Evolutionary conservation across 106 monocot genomes (phyloP), one percentile per base, ranked within the genome.

Genomic region (Amphibolis antarctica): DNA sequence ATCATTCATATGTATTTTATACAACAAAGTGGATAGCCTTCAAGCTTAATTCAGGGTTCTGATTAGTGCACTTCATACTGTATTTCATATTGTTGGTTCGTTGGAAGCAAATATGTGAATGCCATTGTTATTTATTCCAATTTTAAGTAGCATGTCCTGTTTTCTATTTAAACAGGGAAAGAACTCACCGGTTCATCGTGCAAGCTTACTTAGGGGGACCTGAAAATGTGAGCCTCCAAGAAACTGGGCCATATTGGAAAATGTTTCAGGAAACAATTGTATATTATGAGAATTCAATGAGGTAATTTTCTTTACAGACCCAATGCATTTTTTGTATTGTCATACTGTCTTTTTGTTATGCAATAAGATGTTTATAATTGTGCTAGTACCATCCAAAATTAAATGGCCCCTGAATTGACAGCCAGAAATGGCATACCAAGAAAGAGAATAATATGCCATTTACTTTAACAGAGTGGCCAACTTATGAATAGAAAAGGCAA

Each of bases 151-250:
- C 49, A 53, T 21, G 29, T 22, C 22, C 31, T 28, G 7, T 44
- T 43, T 11, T 24, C 45, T 30, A 22, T 17, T 6, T 21, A 43
- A 23, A 18, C 44, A 65, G 91, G 73, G 62, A 82, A 74, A 87
- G 87, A 67, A 91, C 79, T 48, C 64, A 77, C 24, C 66, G 91
- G 45, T 98, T 91, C 55, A 71, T 91, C 59, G 73, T 98, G 36
- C 87, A 98, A 71, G 98, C 98, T 28, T 98, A 80, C 72, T 66
- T 98, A 15, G 79, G 81, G 23, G 87, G 91, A 10, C 98, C 91
- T 59, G 79, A 84, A 54, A 85, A 88, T 72, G 87, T 91, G 23
- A 91, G 79, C 50, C 42, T 81, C 74, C 90, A 91, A 56, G 87
- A 83, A 64, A 85, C 85, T 0, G 91, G 85, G 7, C 87, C 78